These are phyloP conservation scores for Hygrophila difformis DNA, from an alignment of 257 asterid species.

Conservation along the genomic window DNA sequence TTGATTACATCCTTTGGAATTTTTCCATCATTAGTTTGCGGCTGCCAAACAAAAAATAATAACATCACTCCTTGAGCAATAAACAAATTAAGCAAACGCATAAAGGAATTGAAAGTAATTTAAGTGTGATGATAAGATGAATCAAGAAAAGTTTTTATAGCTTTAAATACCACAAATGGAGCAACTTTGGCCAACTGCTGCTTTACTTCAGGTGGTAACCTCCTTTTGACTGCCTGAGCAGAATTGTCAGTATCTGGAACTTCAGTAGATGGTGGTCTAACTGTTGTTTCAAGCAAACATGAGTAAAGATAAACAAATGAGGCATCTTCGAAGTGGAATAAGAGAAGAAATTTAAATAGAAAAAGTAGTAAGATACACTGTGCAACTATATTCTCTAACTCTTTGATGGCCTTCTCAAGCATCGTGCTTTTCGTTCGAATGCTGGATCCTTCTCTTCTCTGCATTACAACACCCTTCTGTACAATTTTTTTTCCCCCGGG, in stretches of 20 bases:
- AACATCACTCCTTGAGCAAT: not conserved
- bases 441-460: conserved; percentile 64
- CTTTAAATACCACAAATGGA: conserved; percentile 58
- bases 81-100: conserved; percentile 7
- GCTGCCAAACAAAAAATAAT: conserved; percentile 28
- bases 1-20: conserved; percentile 67
- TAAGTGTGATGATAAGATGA: conserved; percentile 10
- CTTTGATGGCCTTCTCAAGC: conserved; percentile 93
- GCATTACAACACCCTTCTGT: conserved; percentile 44
- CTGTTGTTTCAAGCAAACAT: conserved; percentile 29
- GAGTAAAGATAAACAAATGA: conserved; percentile 14
- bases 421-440: conserved; percentile 46
- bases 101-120: conserved; percentile 8
- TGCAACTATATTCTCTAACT: conserved; percentile 80
- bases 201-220: conserved; percentile 84
- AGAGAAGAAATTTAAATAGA: conserved; percentile 10
- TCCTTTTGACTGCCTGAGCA: conserved; percentile 82
- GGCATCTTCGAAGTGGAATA: not conserved
- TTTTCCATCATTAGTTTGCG: conserved; percentile 86
- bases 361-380: conserved; percentile 49
- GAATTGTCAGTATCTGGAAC: conserved; percentile 76
- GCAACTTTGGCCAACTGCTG: conserved; percentile 96
- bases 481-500: too few relatives aligned
- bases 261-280: conserved; percentile 76
- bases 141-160: not conserved